Base-by-base conservation (phyloP, 768 basidiomycete species). In the Galerina marginata region DNA sequence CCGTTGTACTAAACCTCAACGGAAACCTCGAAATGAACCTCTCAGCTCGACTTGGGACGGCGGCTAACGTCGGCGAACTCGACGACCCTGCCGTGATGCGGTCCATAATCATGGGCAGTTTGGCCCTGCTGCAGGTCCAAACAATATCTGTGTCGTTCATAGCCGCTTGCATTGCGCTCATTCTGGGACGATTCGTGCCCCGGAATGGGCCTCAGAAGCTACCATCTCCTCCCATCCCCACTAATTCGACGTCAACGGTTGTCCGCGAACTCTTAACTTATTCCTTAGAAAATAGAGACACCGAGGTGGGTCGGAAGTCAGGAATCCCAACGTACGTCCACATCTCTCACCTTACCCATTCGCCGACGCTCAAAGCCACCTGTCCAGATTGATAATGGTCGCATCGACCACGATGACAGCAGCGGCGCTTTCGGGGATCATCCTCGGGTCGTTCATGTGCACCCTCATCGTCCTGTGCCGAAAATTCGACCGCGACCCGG, bases 1-100 rank as follows among this genome's bases (percentile, higher is more conserved):
- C 96, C 10, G 95, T 96, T 61, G 80, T 99, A 16, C 84, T 94
- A 64, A 99, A 99, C 67, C 85, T 99, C 58, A 98, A 97, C 69
- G 97, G 96, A n/a, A 94, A 99, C 69, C 84, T 99, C 39, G 97
- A 99, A 75, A 99, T 99, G 96, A 98, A 97, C 65, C 87, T 99
- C 6, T 96, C 95, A 3, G 95, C 97, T 0, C 86, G 96, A 12
- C 82, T 99, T n/a, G 91, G 92, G 1, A 99, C 97, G 0, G 91
- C 95, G 1, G 92, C 96, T 5, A 97, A 98, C 66, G 89, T 96
- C 52, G 96, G 96, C 45, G 87, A 95, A 61, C 86, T 99, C 4
- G 95, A 99, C 71, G 83, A 88, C 37, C 86, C 87, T 0, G 65
- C 72, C 2, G 79, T 78, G 7, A 86, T 93, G 3, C 82, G 85